Base-by-base conservation (phyloP, 1,284 basidiomycete genomes). In the Boletus semigastroideus region DNA sequence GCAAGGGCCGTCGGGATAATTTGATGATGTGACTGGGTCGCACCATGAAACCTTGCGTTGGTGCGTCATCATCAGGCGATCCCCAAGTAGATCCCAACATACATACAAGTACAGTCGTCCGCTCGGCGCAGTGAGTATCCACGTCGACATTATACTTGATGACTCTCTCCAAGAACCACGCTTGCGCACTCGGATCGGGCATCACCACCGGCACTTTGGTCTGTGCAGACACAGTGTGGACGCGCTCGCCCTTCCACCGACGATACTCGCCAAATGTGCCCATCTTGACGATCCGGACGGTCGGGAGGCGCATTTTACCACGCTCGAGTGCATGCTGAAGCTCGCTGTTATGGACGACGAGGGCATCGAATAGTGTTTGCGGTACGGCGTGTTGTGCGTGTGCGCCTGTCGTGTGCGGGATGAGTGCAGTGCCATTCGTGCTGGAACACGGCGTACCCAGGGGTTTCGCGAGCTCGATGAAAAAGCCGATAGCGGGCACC, bases 261-360 rank as follows among this genome's bases (percentile, higher is more conserved):
- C 55, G 59, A 38, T 59, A 65, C 16, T 59, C 53, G 5, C 42
- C 25, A 9, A 65, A 63, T 7, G 61, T 62, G 27, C 59, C 36
- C 40, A 39, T 7, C 25, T 52, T 59, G 2, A 63, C 46, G 3
- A 63, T 27, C 2, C 56, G 53, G 33, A 61, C 44, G 16, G 52
- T 62, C 1, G 59, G 61, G 5, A 60, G 46, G n/a, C 45, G 14
- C 4, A 52, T 45, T 3, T 41, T 25, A 3, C 53, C 60, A 0
- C 22, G 14, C 16, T 49, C 36, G 28, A 60, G 37, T 10, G 34
- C 48, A n/a, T 3, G 5, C 12, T 33, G 19, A 7, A 43, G 42
- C 19, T 43, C 46, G 1, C 14, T 2, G 14, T 61, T 51, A 1
- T 25, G 46, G 13, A 37, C 3, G 7, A 41, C 50, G 43, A 64